These are phyloP conservation scores for Lactuca sativa DNA, from an alignment of 129 eudicot genomes.

Conservation along the genomic window DNA sequence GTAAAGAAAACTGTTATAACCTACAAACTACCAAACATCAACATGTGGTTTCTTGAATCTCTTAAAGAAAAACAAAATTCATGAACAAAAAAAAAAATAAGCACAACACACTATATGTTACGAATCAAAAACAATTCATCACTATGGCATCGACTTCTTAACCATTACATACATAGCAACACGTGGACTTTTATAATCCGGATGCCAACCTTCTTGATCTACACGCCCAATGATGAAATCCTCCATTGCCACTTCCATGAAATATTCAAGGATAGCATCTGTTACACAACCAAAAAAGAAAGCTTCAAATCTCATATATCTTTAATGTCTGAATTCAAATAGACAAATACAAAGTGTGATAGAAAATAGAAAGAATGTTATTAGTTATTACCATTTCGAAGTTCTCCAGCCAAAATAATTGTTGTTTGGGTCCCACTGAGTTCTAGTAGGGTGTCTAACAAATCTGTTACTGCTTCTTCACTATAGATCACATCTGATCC, in stretches of 20 bases:
- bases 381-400: slow-evolving; percentile 69
- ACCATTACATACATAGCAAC: slow-evolving; percentile 68
- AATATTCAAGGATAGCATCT: slow-evolving; percentile 91
- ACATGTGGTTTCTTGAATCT: slow-evolving; percentile 6
- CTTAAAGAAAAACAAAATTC: neutral
- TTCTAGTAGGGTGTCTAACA: slow-evolving; percentile 56
- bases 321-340: neutral
- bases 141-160: slow-evolving; percentile 33
- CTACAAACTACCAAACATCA: neutral
- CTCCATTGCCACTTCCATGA: slow-evolving; percentile 73
- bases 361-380: no score
- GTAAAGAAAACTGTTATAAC: no score
- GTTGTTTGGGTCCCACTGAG: slow-evolving; percentile 75
- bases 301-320: slow-evolving; percentile 1
- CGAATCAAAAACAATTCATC: no score
- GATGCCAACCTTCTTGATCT: slow-evolving; percentile 79
- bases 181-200: slow-evolving; percentile 76
- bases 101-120: no score
- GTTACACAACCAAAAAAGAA: slow-evolving; percentile 21
- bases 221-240: slow-evolving; percentile 69
- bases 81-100: no score
- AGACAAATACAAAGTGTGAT: neutral
- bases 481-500: slow-evolving; percentile 93
- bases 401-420: slow-evolving; percentile 85
- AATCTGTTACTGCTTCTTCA: slow-evolving; percentile 82